Conservation (phyloP, 1,284 basidiomycete genomes). For the Waitea zeae region DNA sequence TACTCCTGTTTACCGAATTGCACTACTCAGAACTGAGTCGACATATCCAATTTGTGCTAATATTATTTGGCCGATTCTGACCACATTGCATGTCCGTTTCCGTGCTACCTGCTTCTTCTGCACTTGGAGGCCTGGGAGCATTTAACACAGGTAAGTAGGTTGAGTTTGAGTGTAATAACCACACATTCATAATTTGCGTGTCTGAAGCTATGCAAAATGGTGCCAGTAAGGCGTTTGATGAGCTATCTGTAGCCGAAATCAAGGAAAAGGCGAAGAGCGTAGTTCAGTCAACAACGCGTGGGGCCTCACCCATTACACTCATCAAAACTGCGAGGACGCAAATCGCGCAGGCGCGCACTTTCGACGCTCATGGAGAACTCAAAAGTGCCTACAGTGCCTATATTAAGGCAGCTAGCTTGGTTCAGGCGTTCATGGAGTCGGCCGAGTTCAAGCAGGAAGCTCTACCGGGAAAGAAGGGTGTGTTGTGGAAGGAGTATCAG, state of each 20-base stretch:
- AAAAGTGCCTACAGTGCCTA: constrained; percentile 38
- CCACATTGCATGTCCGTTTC: too few relatives aligned
- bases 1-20: too few relatives aligned
- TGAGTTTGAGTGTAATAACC: too few relatives aligned
- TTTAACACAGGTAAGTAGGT: too few relatives aligned
- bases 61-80: too few relatives aligned
- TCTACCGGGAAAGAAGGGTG: constrained; percentile 20
- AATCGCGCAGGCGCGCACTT: constrained; percentile 26
- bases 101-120: too few relatives aligned
- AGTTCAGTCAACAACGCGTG: constrained; percentile 31
- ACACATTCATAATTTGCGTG: too few relatives aligned
- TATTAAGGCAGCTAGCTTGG: constrained; percentile 39
- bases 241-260: constrained; percentile 37
- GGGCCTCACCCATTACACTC: constrained; percentile 34
- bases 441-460: constrained; percentile 34
- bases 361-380: constrained; percentile 39
- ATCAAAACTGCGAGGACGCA: constrained; percentile 43
- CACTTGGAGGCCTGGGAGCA: too few relatives aligned
- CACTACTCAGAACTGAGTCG: too few relatives aligned
- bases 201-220: constrained; percentile 18
- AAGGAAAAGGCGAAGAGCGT: constrained; percentile 42
- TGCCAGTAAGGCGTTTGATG: constrained; percentile 7
- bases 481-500: constrained; percentile 30
- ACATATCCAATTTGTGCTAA: too few relatives aligned
- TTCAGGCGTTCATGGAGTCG: constrained; percentile 36